Evolutionary conservation across 2,329 filamentous ascomycete species (phyloP), one percentile per base, ranked within the genome.

Genomic region (Lasiodiplodia sp.): DNA sequence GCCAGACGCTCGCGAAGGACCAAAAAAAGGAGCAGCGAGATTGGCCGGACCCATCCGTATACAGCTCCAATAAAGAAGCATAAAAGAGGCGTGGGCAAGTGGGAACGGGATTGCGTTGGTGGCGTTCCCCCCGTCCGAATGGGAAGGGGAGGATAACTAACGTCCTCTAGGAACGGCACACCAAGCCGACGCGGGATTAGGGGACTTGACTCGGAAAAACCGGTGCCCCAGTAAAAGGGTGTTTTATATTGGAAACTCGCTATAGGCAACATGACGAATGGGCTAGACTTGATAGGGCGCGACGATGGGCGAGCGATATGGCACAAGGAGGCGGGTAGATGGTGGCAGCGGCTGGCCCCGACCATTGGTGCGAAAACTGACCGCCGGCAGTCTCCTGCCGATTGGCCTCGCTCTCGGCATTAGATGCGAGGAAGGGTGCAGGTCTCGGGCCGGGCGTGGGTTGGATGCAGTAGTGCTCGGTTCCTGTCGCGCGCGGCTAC

Each of bases 351-450:
- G 40, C 40, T n/a, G 60, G 60, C 44, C 21, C 60, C 28, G 31
- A 31, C 47, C 4, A 64, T 64, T 64, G 60, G 60, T 64, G 60
- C 60, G 47, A 64, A 64, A 64, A 64, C 60, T 52, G 60, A 31
- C 28, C 11, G 23, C 51, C 21, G 51, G 51, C 51, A 53, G 51
- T 6, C 14, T 11, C 12, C 51, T 53, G 49, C 25, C 28, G 18
- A 21, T 23, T 57, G 53, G 53, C 2, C n/a, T n/a, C 10, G 10
- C 2, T 10, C 53, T 31, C 28, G 53, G 34, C 23, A 18, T 7
- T 12, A 16, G 21, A 25, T 6, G 52, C 52, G 28, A 31, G 52
- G 52, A 28, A 34, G 16, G 23, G 23, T 55, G 14, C 23, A 55
- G 25, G 28, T 12, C 23, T 38, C 31, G 55, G 55, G 31, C 55